Percentiles rank a stretch among this genome's conserved stretches.
Conservation (phyloP, 2,329 filamentous ascomycete species). For the Verruconis gallopava region DNA sequence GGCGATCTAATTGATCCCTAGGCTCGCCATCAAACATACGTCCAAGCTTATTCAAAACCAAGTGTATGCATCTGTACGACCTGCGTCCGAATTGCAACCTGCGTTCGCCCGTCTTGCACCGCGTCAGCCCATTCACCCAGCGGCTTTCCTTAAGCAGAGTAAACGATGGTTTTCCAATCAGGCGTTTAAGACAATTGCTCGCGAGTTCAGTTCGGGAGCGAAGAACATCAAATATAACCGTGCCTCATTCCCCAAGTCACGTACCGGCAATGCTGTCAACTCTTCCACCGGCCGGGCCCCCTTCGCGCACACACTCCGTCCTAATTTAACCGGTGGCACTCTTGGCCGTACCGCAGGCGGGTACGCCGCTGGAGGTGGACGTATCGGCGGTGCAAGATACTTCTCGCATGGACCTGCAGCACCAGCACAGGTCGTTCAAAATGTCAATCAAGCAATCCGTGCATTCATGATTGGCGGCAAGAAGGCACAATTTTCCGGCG, state of each 20-base stretch:
- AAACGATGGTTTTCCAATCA: constrained; percentile 49
- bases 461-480: constrained; percentile 88
- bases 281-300: constrained; percentile 64
- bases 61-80: constrained; percentile 28
- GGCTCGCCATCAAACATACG: constrained; percentile 35
- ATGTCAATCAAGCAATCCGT: constrained; percentile 85
- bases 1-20: constrained; percentile 15
- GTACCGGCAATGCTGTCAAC: constrained; percentile 41
- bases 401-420: constrained; percentile 81
- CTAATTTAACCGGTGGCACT: constrained; percentile 81
- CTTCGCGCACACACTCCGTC: constrained; percentile 77
- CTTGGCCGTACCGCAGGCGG: constrained; percentile 77
- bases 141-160: constrained; percentile 49
- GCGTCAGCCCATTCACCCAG: constrained; percentile 47
- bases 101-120: constrained; percentile 43
- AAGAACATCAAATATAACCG: constrained; percentile 34
- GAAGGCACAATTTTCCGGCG: constrained; percentile 74
- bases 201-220: constrained; percentile 15
- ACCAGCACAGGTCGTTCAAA: constrained; percentile 82
- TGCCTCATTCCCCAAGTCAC: constrained; percentile 42
- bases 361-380: constrained; percentile 63
- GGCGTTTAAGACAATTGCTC: constrained; percentile 37
- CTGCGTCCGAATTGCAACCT: constrained; percentile 42
- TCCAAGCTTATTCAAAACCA: constrained; percentile 33
- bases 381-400: constrained; percentile 61